Percentiles rank a stretch among this genome's conserved stretches.
Conservation (phyloP, 2,329 filamentous ascomycete species). For the Fusarium floridanum region DNA sequence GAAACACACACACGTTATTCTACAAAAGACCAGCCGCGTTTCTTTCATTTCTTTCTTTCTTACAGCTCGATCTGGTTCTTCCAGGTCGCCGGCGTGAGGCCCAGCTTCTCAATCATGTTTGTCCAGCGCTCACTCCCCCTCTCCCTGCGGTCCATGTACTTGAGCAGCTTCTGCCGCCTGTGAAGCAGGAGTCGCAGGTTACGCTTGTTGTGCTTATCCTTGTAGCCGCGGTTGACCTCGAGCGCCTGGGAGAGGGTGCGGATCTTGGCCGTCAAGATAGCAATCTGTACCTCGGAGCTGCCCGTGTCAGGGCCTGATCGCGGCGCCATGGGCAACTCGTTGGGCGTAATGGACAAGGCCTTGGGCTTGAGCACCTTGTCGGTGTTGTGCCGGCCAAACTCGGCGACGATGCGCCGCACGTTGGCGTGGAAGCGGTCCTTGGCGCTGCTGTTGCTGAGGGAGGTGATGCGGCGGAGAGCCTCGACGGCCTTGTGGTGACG, state of each 20-base stretch:
- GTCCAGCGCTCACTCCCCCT: constrained; percentile 91
- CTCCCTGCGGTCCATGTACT: constrained; percentile 90
- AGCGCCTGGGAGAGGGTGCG: constrained; percentile 81
- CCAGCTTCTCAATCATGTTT: constrained; percentile 85
- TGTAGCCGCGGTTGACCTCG: constrained; percentile 75
- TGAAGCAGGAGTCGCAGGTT: constrained; percentile 90
- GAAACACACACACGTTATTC: constrained; percentile 56
- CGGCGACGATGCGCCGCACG: constrained; percentile 84
- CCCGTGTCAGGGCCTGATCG: constrained; percentile 94
- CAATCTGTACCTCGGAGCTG: constrained; percentile 96
- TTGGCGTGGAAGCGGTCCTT: constrained; percentile 86
- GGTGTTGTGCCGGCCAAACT: constrained; percentile 92
- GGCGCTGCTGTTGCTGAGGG: constrained; percentile 80
- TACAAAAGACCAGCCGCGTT: constrained; percentile 51
- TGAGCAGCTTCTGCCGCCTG: constrained; percentile 86
- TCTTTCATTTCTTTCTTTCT: constrained; percentile 6
- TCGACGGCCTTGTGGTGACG: constrained; percentile 77
- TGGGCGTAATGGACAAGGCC: constrained; percentile 60
- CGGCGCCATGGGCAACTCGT: constrained; percentile 55
- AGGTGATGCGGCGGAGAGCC: constrained; percentile 84
- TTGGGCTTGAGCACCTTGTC: constrained; percentile 77
- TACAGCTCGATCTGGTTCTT: constrained; percentile 80
- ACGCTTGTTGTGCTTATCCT: constrained; percentile 94
- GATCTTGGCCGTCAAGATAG: constrained; percentile 95
- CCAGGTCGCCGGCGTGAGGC: constrained; percentile 89